Base-by-base conservation (phyloP, 352 stramenopile genomes). In the Hyaloperonospora arabidopsidis region DNA sequence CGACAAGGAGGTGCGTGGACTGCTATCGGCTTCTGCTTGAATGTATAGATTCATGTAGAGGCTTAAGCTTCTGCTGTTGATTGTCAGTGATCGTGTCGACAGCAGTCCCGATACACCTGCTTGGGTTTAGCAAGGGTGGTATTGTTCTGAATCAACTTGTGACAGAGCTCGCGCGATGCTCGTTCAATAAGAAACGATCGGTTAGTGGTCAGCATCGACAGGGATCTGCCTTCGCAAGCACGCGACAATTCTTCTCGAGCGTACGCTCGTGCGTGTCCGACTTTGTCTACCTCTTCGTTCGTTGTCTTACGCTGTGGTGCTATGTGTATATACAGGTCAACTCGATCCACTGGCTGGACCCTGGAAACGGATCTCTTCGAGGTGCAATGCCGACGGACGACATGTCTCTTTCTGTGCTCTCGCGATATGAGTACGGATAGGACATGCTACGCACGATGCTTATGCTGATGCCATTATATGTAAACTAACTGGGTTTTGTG, bases 101-200 rank as follows among this genome's bases (percentile, higher is more conserved):
- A 4, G 52, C 68, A 2, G 66, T 86, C 15, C 75, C 73, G 4
- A 68, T 88, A 13, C 73, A 86, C 47, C 58, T 88, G 6, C 46
- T 86, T 12, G 78, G 78, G 3, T 88, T 88, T 45, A 88, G 78
- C 65, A 85, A 85, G 53, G 78, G 78, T 3, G 75, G 72, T 15
- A 63, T 78, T 22, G 78, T 88, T 22, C 53, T 88, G 17, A 88
- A 86, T 45, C 78, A 88, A 50, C 57, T 88, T n/a, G 67, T 81
- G 34, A 82, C 78, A 4, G 78, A 88, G 45, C 59, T 86, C 5
- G 74, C 74, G 36, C 58, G 60, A 41, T 68, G 61, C 48, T 65
- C 65, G 40, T 63, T 72, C 21, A 68, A 65, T 45, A 68, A 65
- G 55, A 72, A 72, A 52, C 64, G 64, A 38, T 72, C 59, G 11